Evolutionary conservation across 2,329 filamentous ascomycete species (phyloP).

Genomic region (Rhexocercosporidium sp.): DNA sequence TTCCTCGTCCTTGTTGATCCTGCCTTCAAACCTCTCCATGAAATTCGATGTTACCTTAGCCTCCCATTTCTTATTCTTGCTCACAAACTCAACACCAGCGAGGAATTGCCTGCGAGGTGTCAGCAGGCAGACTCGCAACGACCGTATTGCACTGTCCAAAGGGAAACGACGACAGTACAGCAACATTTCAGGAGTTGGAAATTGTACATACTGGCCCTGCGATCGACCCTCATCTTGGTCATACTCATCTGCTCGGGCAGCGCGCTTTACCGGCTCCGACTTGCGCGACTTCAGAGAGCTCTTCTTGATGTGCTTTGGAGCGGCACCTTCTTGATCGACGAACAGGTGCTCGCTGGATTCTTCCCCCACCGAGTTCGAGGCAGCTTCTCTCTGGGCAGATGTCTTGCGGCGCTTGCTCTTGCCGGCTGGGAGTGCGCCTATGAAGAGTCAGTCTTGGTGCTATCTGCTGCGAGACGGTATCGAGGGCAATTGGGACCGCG

Average conservation of each 20-base stretch:
- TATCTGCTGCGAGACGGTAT: not conserved
- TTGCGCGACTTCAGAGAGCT: slow-evolving; percentile 23
- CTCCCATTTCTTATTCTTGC: slow-evolving; percentile 31
- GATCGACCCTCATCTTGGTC: slow-evolving; percentile 36
- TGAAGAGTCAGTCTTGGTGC: slow-evolving; percentile 15
- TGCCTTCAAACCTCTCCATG: slow-evolving; percentile 23
- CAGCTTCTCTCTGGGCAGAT: slow-evolving; percentile 13
- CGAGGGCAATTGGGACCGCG: not conserved
- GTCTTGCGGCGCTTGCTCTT: slow-evolving; percentile 30
- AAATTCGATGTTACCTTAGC: slow-evolving; percentile 28
- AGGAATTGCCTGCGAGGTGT: slow-evolving; percentile 31
- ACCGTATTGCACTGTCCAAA: not conserved
- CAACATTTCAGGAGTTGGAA: no score
- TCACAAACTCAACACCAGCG: slow-evolving; percentile 30
- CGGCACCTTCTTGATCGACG: slow-evolving; percentile 6
- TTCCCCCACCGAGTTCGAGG: slow-evolving; percentile 15
- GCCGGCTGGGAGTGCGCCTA: slow-evolving; percentile 28
- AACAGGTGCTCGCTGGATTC: slow-evolving; percentile 20
- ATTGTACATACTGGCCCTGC: slow-evolving; percentile 37
- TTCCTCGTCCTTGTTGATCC: slow-evolving; percentile 24
- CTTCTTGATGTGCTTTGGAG: slow-evolving; percentile 28
- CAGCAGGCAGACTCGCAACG: not conserved
- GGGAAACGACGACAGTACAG: not conserved
- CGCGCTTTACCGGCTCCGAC: slow-evolving; percentile 28
- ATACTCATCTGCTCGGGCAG: slow-evolving; percentile 32